These are phyloP conservation scores for Paecilomyces niveus DNA, from an alignment of 2,329 filamentous ascomycete species.

Conservation along the genomic window DNA sequence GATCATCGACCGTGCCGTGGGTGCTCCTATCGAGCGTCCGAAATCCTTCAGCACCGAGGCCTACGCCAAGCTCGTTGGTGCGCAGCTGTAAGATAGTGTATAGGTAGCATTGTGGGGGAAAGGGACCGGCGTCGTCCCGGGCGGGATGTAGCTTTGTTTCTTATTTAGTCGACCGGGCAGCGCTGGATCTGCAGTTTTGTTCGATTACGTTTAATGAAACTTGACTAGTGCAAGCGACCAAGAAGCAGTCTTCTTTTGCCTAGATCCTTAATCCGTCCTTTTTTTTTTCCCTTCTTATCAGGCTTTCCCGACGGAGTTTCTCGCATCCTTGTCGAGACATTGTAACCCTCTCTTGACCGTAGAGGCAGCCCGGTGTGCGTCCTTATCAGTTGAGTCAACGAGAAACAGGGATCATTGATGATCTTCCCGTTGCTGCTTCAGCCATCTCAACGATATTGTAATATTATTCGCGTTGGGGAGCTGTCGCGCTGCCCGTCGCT, in stretches of 20 bases:
- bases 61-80: slow-evolving; percentile 85
- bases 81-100: slow-evolving; percentile 65
- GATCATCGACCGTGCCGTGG: slow-evolving; percentile 97
- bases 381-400: no score
- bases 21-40: slow-evolving; percentile 94
- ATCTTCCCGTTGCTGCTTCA: no score
- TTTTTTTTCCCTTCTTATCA: no score
- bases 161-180: slow-evolving; percentile 4
- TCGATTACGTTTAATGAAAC: slow-evolving; percentile 34
- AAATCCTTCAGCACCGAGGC: slow-evolving; percentile 98
- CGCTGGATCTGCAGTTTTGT: slow-evolving; percentile 26
- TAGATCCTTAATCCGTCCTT: no score
- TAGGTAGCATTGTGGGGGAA: slow-evolving; percentile 12
- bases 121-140: slow-evolving; percentile 10
- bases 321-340: no score
- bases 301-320: no score
- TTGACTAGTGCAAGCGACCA: slow-evolving; percentile 29
- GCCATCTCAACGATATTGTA: slow-evolving; percentile 12
- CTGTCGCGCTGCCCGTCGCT: slow-evolving; percentile 6
- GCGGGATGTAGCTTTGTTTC: slow-evolving; percentile 2
- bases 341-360: not conserved
- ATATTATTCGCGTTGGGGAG: not conserved
- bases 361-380: no score
- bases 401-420: no score
- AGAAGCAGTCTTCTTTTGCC: slow-evolving; percentile 31